Conservation (phyloP, 257 asterid species). For the Gardenia jasminoides region DNA sequence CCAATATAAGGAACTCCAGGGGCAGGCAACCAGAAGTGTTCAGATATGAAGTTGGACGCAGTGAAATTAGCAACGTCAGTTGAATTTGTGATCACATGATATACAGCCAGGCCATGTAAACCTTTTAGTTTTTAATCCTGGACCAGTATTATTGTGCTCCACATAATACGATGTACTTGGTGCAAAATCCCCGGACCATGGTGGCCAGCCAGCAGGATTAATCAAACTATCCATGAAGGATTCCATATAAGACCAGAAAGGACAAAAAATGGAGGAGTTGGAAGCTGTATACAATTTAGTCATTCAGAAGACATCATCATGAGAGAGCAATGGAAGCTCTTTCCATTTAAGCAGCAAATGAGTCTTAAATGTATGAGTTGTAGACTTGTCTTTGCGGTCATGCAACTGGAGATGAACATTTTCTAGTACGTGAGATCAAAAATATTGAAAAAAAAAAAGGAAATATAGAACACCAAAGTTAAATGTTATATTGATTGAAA, state of each 20-base stretch:
- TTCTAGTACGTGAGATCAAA: no score
- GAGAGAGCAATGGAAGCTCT: no score
- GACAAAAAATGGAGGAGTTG: no score
- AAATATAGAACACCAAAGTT: no score
- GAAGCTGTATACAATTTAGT: no score
- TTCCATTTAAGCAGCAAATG: no score
- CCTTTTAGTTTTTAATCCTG: slow-evolving; percentile 42
- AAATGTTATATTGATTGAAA: no score
- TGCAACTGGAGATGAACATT: no score
- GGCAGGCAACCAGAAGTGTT: slow-evolving; percentile 58
- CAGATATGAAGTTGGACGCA: slow-evolving; percentile 41
- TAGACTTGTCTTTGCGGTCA: no score
- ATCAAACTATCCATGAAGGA: slow-evolving; percentile 40
- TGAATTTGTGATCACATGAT: slow-evolving; percentile 33
- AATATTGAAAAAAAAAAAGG: no score
- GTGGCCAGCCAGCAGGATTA: slow-evolving; percentile 54
- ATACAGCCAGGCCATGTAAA: slow-evolving; percentile 72
- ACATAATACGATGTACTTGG: slow-evolving; percentile 56
- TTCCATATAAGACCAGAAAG: slow-evolving; percentile 27
- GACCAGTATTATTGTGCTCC: slow-evolving; percentile 52
- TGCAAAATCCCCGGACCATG: slow-evolving; percentile 59
- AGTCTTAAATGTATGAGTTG: no score
- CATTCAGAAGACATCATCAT: no score
- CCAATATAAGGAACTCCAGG: slow-evolving; percentile 41
- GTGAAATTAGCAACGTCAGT: slow-evolving; percentile 54